phyloP scores from a whole-genome alignment of 192 early-diverging fungal genomes.

The Backusella australiensis region DNA sequence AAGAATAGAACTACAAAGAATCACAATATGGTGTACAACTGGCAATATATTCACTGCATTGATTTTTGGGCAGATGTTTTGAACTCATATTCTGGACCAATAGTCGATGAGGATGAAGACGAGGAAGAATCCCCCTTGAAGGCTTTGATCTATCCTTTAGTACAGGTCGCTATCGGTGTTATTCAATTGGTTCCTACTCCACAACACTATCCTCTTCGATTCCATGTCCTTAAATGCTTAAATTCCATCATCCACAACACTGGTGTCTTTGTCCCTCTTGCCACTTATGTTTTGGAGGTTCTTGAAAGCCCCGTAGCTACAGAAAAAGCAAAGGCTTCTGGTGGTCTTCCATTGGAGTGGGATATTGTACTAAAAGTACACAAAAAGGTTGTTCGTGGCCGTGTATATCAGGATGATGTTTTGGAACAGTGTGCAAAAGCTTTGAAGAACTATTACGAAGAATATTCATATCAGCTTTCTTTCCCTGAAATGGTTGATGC shows the following conservation, averaged over 20 bases:
- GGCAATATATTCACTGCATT: constrained; percentile 94
- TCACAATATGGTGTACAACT: constrained; percentile 92
- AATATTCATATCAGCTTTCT: constrained; percentile 74
- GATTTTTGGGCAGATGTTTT: constrained; percentile 89
- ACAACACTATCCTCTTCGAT: constrained; percentile 90
- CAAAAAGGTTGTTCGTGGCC: constrained; percentile 80
- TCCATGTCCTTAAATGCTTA: constrained; percentile 78
- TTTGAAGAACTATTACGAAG: constrained; percentile 74
- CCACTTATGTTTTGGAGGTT: constrained; percentile 83
- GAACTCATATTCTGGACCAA: constrained; percentile 62
- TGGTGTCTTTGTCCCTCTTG: constrained; percentile 80
- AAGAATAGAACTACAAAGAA: constrained; percentile 53
- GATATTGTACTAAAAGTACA: constrained; percentile 74
- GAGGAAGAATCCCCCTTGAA: constrained; percentile 58
- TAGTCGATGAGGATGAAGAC: constrained; percentile 28
- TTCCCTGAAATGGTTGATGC: constrained; percentile 96
- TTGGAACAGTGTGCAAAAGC: constrained; percentile 74
- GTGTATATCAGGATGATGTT: constrained; percentile 81
- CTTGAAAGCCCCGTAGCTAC: constrained; percentile 65
- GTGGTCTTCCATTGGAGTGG: constrained; percentile 81
- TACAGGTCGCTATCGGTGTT: constrained; percentile 74
- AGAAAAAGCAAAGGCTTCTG: constrained; percentile 58
- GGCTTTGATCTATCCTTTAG: constrained; percentile 86
- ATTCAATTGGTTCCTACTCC: constrained; percentile 80
- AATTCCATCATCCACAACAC: constrained; percentile 70